Evolutionary conservation across 2,329 filamentous ascomycete genomes (phyloP).

Genomic region (Trichocomaceae sp.): DNA sequence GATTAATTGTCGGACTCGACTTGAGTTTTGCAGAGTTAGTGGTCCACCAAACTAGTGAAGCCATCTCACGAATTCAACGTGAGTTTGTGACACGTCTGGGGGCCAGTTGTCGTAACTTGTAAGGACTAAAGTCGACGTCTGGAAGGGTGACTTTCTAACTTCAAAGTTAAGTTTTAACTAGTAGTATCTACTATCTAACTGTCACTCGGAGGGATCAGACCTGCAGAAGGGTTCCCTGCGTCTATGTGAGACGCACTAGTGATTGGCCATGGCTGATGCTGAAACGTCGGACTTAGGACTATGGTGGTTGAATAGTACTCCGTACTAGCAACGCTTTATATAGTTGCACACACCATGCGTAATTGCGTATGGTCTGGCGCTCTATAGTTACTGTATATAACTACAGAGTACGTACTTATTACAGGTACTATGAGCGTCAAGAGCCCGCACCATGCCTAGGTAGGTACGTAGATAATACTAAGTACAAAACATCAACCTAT

Average conservation of each 20-base stretch:
- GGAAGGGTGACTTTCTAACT: too few species aligned
- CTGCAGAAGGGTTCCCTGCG: not conserved
- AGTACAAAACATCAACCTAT: too few species aligned
- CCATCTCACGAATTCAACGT: conserved; percentile 2
- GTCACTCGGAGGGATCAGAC: not conserved
- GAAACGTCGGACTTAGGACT: conserved; percentile 6
- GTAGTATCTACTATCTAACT: too few species aligned
- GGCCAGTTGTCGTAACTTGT: not conserved
- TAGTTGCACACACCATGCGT: not conserved
- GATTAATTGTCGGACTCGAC: not conserved
- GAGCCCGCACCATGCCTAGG: too few species aligned
- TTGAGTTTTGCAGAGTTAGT: not conserved
- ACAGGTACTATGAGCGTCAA: too few species aligned
- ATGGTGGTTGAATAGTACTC: not conserved
- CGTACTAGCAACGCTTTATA: not conserved
- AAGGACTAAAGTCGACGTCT: too few species aligned
- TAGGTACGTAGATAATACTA: too few species aligned
- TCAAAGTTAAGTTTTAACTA: too few species aligned
- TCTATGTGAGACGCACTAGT: conserved; percentile 6
- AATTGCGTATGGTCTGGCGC: too few species aligned
- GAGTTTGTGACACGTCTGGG: conserved; percentile 9
- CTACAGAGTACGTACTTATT: too few species aligned
- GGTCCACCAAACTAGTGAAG: conserved; percentile 9
- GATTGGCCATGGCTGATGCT: conserved; percentile 10
- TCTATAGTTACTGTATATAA: too few species aligned